A percentile compares a stretch with the other conserved stretches of the same genome.
Evolutionary conservation across 1,139 yeast species (phyloP).

Genomic region (Pichia sp.): DNA sequence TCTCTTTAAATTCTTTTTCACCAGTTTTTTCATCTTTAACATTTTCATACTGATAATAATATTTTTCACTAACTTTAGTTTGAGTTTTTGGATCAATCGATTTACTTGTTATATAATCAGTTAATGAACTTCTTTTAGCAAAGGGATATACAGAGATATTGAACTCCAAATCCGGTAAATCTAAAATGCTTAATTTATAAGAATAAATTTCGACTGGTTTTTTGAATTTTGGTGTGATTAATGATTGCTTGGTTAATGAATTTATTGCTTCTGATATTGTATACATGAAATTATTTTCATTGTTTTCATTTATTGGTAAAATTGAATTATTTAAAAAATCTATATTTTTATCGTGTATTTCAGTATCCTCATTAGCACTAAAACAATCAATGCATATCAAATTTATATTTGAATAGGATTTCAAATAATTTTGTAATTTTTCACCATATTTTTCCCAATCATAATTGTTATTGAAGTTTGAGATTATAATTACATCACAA

Average conservation of each 20-base stretch:
- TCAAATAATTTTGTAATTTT: slow-evolving; percentile 1
- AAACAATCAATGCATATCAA: slow-evolving; percentile 5
- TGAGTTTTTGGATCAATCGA: background rate
- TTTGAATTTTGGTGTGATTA: slow-evolving; percentile 7
- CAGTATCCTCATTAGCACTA: background rate
- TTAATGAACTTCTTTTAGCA: slow-evolving; percentile 6
- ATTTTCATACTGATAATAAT: background rate
- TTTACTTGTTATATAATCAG: slow-evolving; percentile 10
- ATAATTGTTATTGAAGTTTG: slow-evolving; percentile 3
- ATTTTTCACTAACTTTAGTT: slow-evolving; percentile 1
- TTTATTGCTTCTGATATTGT: slow-evolving; percentile 2
- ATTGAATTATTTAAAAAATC: background rate
- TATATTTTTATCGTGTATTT: background rate
- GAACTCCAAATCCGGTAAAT: slow-evolving; percentile 9
- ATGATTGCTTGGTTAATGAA: slow-evolving; percentile 2
- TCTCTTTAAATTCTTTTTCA: slow-evolving; percentile 3
- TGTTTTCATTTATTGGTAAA: slow-evolving; percentile 1
- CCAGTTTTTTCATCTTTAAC: slow-evolving; percentile 1
- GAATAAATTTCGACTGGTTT: slow-evolving; percentile 14
- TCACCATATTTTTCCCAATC: slow-evolving; percentile 2
- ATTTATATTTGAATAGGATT: slow-evolving; percentile 1
- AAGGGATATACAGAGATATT: slow-evolving; percentile 14
- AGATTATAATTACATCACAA: slow-evolving; percentile 5
- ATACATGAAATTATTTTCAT: slow-evolving; percentile 2
- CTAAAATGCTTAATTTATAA: slow-evolving; percentile 1